Base-by-base conservation (phyloP, 345 rosid species). In the Firmiana major region DNA sequence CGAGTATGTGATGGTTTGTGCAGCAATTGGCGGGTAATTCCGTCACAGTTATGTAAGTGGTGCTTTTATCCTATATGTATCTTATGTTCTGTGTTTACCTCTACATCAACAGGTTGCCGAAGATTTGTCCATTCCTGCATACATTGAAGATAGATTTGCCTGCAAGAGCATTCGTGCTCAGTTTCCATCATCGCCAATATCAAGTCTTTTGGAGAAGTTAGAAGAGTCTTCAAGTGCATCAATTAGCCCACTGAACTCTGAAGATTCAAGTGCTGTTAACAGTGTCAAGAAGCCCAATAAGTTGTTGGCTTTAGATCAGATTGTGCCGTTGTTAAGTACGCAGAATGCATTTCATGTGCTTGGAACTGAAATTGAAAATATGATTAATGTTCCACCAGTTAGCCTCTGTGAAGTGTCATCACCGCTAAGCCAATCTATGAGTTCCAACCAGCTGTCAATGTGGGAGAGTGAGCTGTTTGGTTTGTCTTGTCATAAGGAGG, bases 61-160 rank as follows among this genome's bases (percentile, higher is more conserved):
- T 76, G 54, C 71, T 19, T 13, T 48, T 36, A 24, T 62, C 16
- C 11, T 38, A 28, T 71, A 5, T 26, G 15, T 43, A 34, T 46
- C 57, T 53, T 60, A 71, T 34, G 19, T 79, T 38, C 24, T 42
- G n/a, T 31, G 9, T 55, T 46, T 62, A 40, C 5, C 69, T 9
- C 26, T 71, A 42, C 42, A 38, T 62, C 38, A 72, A 77, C 86
- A 91, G 94, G 79, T 89, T 83, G 78, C 83, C 63, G 93, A 91
- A 79, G 89, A 88, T 69, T 70, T 60, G 15, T 77, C 83, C 9
- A 48, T 83, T 45, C 81, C 86, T 17, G 68, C 79, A 66, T 51
- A 72, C 59, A 45, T 88, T 85, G 80, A 84, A 78, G 82, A 78
- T 60, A 79, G 77, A 63, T 83, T 88, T 75, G 51, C 55, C 42